Conservation (phyloP, 75 land plant species). For the Isoetes taiwanensis region DNA sequence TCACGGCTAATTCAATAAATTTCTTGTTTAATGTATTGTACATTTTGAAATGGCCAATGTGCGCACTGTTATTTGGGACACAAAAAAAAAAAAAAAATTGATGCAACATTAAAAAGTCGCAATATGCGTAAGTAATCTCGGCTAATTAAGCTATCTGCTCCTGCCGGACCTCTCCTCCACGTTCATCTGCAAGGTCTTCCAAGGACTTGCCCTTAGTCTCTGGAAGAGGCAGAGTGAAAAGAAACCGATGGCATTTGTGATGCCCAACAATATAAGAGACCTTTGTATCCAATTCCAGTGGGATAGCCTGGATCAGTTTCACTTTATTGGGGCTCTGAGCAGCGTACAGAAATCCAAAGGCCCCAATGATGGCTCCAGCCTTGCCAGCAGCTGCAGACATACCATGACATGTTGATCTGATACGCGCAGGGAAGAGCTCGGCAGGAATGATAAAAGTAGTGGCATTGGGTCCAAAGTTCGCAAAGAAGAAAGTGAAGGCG, state of each 20-base stretch:
- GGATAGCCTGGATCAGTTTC: neutral
- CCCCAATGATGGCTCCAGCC: constrained; percentile 3
- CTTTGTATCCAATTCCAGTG: neutral
- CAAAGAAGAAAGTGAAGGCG: constrained; percentile 24
- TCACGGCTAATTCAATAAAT: no score
- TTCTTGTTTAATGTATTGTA: no score
- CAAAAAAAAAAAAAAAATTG: no score
- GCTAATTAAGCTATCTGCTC: no score
- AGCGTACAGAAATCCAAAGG: neutral
- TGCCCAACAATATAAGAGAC: neutral
- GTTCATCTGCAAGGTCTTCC: neutral
- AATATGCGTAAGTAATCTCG: no score
- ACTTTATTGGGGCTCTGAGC: neutral
- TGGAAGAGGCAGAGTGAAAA: neutral
- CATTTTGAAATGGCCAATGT: no score
- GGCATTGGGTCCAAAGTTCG: constrained; percentile 18
- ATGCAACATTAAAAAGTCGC: no score
- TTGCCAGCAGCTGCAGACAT: constrained; percentile 18
- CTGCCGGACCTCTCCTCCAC: no score
- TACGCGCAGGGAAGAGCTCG: constrained; percentile 15
- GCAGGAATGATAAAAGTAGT: constrained; percentile 12
- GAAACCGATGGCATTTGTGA: neutral
- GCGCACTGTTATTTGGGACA: no score
- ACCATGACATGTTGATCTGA: constrained; percentile 15
- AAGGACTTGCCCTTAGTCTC: constrained; percentile 1